These are phyloP conservation scores for Adansonia gregorii DNA, from an alignment of 441 rosid genomes.

Conservation along the genomic window DNA sequence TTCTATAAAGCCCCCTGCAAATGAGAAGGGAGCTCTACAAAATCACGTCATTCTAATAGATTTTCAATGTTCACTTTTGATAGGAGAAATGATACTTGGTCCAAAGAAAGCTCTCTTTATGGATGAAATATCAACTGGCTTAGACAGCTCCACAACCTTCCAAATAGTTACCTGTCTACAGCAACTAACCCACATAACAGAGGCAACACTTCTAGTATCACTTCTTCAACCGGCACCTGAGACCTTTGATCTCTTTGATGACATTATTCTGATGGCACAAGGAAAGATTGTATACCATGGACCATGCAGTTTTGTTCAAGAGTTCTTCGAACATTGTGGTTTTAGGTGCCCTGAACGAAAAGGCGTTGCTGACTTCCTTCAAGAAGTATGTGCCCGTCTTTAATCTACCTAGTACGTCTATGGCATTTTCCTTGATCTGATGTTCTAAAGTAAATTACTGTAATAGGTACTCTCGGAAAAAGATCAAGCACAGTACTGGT, in stretches of 20 bases:
- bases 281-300: conserved; percentile 50
- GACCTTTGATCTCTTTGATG: conserved; percentile 55
- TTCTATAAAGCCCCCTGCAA: not conserved
- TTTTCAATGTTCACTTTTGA: conserved; percentile 5
- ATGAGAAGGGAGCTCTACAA: not conserved
- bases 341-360: conserved; percentile 69
- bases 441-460: not conserved
- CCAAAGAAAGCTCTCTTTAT: conserved; percentile 50
- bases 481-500: conserved; percentile 72
- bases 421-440: conserved; percentile 8
- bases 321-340: conserved; percentile 49
- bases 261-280: conserved; percentile 53
- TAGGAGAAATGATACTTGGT: conserved; percentile 49
- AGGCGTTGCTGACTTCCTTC: conserved; percentile 73
- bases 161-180: conserved; percentile 49
- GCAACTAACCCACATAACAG: conserved; percentile 47
- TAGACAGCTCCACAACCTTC: conserved; percentile 55
- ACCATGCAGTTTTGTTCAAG: conserved; percentile 35
- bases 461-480: conserved; percentile 54
- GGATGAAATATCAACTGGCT: conserved; percentile 59
- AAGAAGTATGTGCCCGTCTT: conserved; percentile 44
- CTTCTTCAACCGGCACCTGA: conserved; percentile 60
- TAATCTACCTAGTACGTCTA: not conserved
- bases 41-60: not conserved
- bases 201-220: conserved; percentile 46